These are phyloP conservation scores for Rhodotorula glutinis DNA, from an alignment of 1,284 basidiomycete species.

Conservation along the genomic window DNA sequence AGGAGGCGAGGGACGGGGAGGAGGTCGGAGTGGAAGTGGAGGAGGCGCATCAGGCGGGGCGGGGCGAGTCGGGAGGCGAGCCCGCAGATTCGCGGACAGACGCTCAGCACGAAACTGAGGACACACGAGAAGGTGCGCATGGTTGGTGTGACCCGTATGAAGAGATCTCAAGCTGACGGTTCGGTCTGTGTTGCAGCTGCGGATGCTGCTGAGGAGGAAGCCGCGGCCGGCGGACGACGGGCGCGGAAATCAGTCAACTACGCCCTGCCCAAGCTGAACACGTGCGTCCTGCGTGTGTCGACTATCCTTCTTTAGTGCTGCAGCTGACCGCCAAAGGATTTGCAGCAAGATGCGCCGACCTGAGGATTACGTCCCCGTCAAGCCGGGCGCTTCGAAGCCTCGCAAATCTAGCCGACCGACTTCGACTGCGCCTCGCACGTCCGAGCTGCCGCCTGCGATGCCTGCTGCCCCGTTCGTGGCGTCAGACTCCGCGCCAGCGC, in stretches of 20 bases:
- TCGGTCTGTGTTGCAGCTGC: not conserved
- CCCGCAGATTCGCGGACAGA: too few relatives aligned
- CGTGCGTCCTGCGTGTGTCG: conserved; percentile 31
- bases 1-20: too few relatives aligned
- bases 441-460: conserved; percentile 32
- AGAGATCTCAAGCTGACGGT: too few relatives aligned
- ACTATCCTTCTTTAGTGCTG: too few relatives aligned
- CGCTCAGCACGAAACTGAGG: too few relatives aligned
- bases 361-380: conserved; percentile 40
- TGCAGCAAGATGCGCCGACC: conserved; percentile 43
- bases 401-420: conserved; percentile 32
- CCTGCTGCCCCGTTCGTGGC: conserved; percentile 19
- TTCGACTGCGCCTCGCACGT: not conserved
- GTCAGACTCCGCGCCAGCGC: not conserved
- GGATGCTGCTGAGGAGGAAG: conserved; percentile 5
- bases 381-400: conserved; percentile 2
- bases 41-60: too few relatives aligned
- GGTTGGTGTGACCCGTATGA: not conserved
- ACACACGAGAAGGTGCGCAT: too few relatives aligned
- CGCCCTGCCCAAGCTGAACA: conserved; percentile 43
- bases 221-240: conserved; percentile 14
- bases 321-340: not conserved
- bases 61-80: too few relatives aligned
- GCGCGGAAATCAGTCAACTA: conserved; percentile 43
- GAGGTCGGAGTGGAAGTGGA: too few relatives aligned